Base-by-base conservation (phyloP, 2,329 filamentous ascomycete species). In the Coleophoma eucalyptorum region DNA sequence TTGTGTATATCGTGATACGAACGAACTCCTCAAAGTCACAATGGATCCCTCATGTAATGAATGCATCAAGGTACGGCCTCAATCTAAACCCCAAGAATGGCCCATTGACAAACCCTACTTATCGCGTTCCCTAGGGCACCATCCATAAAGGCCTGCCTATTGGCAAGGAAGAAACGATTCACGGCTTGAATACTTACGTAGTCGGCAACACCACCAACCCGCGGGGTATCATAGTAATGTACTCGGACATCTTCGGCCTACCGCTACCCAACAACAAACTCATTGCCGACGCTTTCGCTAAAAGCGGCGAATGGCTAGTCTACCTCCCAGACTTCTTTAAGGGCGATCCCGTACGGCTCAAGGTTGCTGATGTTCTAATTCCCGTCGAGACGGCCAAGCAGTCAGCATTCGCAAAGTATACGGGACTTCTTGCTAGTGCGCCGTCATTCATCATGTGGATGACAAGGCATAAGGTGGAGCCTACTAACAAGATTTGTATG, bases 181-280 rank as follows among this genome's bases (percentile, higher is more conserved):
- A 67, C 48, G 63, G 65, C 32, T 62, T 65, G 8, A 63, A 69
- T 35, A 67, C 68, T 51, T 73, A 74, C 51, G 63, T 73, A 5
- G 55, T 66, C 37, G 64, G 65, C 41, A 66, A 67, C 56, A 60
- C 60, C 44, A 58, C 53, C 44, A 63, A 57, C 34, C 57, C 64
- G 3, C 55, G 57, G 12, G 63, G 52, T 41, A 65, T 62, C 54
- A 60, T 65, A 37, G 62, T 65, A 18, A 50, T 66, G 16, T 65
- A 65, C 56, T 57, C 58, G 3, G 64, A 65, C 46, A 59, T 65
- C 54, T 66, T 66, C 47, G 64, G 63, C 32, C 58, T 63, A 3
- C 31, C 32, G 4, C 57, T 66, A 4, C 61, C 61, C 21, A 66
- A 66, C 61, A 65, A 65, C 55, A 64, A 61, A 50, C 55, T 66